Conservation (phyloP, 2,329 filamentous ascomycete species). For the Akanthomyces lecanii region DNA sequence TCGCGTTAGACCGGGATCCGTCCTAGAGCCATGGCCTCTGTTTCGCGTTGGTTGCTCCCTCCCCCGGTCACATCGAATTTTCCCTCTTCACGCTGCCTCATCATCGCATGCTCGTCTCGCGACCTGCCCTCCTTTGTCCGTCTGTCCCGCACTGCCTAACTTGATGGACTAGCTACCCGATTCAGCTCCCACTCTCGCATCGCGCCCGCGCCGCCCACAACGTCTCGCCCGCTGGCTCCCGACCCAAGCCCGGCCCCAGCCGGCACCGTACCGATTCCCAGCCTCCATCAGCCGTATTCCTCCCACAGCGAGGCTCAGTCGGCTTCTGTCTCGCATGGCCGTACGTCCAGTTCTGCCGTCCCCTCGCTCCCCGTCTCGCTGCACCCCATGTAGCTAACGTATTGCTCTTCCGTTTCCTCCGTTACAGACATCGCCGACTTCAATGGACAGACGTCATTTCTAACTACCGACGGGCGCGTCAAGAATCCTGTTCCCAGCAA, state of each 20-base stretch:
- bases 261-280: conserved; percentile 3
- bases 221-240: conserved; percentile 11
- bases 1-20: conserved; percentile 17
- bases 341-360: conserved; percentile 4
- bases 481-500: conserved; percentile 59
- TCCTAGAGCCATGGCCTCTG: conserved; percentile 17
- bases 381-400: conserved; percentile 3
- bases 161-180: conserved; percentile 12
- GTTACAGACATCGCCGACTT: conserved; percentile 19
- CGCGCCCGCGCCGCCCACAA: conserved; percentile 9
- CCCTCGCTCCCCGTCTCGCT: background rate
- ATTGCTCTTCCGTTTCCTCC: background rate
- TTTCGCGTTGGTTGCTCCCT: conserved; percentile 16
- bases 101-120: conserved; percentile 1
- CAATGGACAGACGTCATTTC: conserved; percentile 17
- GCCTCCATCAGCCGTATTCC: conserved; percentile 7
- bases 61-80: conserved; percentile 13
- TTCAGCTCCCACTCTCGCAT: conserved; percentile 9
- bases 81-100: conserved; percentile 1
- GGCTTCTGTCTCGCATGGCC: conserved; percentile 4
- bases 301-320: conserved; percentile 6
- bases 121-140: background rate
- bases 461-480: conserved; percentile 30
- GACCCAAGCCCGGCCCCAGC: conserved; percentile 8
- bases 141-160: background rate